A percentile compares a stretch with the other conserved stretches of the same genome.
Conservation (phyloP, 2,329 filamentous ascomycete species). For the Reticulascus tulasneorum region DNA sequence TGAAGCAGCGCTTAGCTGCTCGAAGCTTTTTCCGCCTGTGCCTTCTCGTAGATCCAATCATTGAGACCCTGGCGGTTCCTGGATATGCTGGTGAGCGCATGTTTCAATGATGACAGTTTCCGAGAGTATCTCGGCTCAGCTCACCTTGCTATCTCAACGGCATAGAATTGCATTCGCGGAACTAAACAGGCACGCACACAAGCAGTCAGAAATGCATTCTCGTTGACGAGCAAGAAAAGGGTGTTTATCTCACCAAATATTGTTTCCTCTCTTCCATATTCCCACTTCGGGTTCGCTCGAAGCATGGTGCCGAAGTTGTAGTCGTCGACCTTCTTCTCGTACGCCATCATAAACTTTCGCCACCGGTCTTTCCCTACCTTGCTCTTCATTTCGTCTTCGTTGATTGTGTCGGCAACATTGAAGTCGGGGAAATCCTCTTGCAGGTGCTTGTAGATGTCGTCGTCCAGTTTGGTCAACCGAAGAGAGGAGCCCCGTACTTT, state of each 20-base stretch:
- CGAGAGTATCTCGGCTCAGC: constrained; percentile 6
- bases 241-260: constrained; percentile 69
- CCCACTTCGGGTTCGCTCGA: constrained; percentile 69
- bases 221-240: not conserved
- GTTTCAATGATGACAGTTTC: not conserved
- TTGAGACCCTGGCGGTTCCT: constrained; percentile 87
- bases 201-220: not conserved
- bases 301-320: constrained; percentile 98
- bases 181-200: constrained; percentile 30
- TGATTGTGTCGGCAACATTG: constrained; percentile 72
- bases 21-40: constrained; percentile 55
- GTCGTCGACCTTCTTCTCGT: constrained; percentile 93
- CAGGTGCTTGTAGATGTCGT: constrained; percentile 91
- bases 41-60: constrained; percentile 93
- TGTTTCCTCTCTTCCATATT: constrained; percentile 84
- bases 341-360: constrained; percentile 89
- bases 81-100: constrained; percentile 52
- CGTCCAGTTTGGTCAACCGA: constrained; percentile 88
- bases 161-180: constrained; percentile 56
- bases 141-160: constrained; percentile 44
- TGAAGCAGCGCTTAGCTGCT: too few species aligned
- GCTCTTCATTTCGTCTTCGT: constrained; percentile 98
- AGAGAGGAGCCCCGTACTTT: constrained; percentile 84
- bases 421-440: constrained; percentile 88
- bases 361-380: constrained; percentile 90